These are phyloP conservation scores for Mortierella sp. DNA, from an alignment of 371 early-diverging fungal genomes.

Conservation along the genomic window DNA sequence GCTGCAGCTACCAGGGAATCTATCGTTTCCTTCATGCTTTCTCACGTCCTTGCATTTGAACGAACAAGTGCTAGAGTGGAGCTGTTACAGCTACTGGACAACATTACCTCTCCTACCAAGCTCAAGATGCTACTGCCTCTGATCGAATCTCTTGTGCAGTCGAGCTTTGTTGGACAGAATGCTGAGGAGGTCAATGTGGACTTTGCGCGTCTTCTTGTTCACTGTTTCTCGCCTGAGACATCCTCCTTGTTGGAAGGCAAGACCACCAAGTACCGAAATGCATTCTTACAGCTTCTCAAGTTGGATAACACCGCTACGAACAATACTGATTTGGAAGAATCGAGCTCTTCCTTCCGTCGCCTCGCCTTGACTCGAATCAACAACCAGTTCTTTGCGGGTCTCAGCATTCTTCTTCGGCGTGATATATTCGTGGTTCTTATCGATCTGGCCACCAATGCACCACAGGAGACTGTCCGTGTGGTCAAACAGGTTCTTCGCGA, in stretches of 20 bases:
- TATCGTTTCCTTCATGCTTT: slow-evolving; percentile 72
- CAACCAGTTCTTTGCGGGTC: slow-evolving; percentile 61
- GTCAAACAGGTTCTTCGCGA: slow-evolving; percentile 67
- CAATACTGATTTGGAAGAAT: slow-evolving; percentile 62
- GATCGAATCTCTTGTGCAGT: slow-evolving; percentile 58
- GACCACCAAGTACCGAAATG: slow-evolving; percentile 58
- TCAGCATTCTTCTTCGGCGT: slow-evolving; percentile 59
- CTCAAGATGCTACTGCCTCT: slow-evolving; percentile 74
- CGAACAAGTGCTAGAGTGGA: slow-evolving; percentile 58
- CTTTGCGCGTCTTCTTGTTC: slow-evolving; percentile 65
- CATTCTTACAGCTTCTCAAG: slow-evolving; percentile 61
- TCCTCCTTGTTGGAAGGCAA: slow-evolving; percentile 59
- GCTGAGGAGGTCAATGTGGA: slow-evolving; percentile 35
- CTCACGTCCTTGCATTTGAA: slow-evolving; percentile 70
- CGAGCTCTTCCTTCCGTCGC: slow-evolving; percentile 66
- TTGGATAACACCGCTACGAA: slow-evolving; percentile 58
- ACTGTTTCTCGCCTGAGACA: slow-evolving; percentile 70
- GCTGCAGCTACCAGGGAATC: slow-evolving; percentile 27
- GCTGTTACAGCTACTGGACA: slow-evolving; percentile 65
- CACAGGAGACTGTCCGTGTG: slow-evolving; percentile 66
- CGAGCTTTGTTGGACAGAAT: slow-evolving; percentile 46
- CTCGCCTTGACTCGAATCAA: slow-evolving; percentile 70
- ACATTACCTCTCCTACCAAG: slow-evolving; percentile 67
- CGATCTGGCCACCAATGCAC: slow-evolving; percentile 72
- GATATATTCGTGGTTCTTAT: slow-evolving; percentile 70